A percentile compares a stretch with the other conserved stretches of the same genome.
These are phyloP conservation scores for Neurospora discreta DNA, from an alignment of 495 filamentous ascomycete genomes.

Conservation along the genomic window DNA sequence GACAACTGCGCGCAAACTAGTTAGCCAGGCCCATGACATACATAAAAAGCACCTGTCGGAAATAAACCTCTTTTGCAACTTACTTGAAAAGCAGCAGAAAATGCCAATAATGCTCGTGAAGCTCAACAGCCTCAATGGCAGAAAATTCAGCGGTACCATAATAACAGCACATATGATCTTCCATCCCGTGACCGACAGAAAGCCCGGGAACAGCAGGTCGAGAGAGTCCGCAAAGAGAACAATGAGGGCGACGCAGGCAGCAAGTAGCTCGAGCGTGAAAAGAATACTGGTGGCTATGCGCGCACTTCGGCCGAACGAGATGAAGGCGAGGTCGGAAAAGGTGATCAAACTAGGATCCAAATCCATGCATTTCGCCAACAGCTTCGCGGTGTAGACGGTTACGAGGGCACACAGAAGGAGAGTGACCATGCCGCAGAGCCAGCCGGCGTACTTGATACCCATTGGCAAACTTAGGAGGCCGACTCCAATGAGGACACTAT, in stretches of 20 bases:
- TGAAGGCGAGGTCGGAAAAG: constrained; percentile 87
- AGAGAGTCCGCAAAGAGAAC: constrained; percentile 91
- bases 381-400: constrained; percentile 77
- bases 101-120: constrained; percentile 89
- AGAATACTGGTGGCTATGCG: constrained; percentile 71
- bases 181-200: constrained; percentile 60
- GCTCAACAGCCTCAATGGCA: constrained; percentile 74
- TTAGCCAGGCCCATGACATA: constrained; percentile 1
- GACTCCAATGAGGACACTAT: constrained; percentile 72
- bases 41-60: background rate
- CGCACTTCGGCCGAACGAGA: constrained; percentile 78
- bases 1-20: constrained; percentile 47
- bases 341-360: constrained; percentile 63
- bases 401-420: constrained; percentile 60
- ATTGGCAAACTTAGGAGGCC: constrained; percentile 83
- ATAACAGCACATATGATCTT: constrained; percentile 78
- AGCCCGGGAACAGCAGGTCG: constrained; percentile 61
- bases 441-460: constrained; percentile 81
- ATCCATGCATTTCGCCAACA: constrained; percentile 83
- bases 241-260: constrained; percentile 80
- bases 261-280: constrained; percentile 81
- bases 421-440: constrained; percentile 72
- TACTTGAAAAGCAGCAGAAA: constrained; percentile 74
- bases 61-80: constrained; percentile 22
- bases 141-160: constrained; percentile 72